Conservation (phyloP, 148 eudicot species). For the Linanthus parryae region DNA sequence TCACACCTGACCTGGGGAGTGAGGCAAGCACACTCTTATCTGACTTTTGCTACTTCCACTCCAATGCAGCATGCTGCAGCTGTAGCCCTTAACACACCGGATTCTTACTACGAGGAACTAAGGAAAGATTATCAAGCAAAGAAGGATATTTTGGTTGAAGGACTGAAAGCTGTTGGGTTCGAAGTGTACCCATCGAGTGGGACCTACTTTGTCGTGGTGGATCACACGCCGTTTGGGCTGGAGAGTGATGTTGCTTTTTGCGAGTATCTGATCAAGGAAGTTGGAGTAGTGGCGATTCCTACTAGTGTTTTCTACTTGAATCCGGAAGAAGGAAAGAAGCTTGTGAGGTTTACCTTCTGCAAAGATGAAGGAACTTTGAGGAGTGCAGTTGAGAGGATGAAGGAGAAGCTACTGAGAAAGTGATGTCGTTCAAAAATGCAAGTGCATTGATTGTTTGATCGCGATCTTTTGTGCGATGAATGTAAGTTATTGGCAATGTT, state of each 20-base stretch:
- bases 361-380: slow-evolving; percentile 86
- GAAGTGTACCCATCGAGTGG: slow-evolving; percentile 89
- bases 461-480: no score
- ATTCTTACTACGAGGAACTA: slow-evolving; percentile 67
- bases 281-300: slow-evolving; percentile 96
- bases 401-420: slow-evolving; percentile 49
- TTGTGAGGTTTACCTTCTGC: slow-evolving; percentile 94
- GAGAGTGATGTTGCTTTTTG: slow-evolving; percentile 82
- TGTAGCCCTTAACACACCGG: slow-evolving; percentile 72
- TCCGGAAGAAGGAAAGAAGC: slow-evolving; percentile 88
- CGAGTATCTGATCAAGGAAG: slow-evolving; percentile 87
- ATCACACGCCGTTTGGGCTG: slow-evolving; percentile 85
- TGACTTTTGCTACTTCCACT: slow-evolving; percentile 92
- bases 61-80: slow-evolving; percentile 96
- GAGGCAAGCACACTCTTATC: slow-evolving; percentile 84
- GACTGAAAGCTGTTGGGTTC: slow-evolving; percentile 74
- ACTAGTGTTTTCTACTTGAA: slow-evolving; percentile 88
- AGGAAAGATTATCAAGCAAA: slow-evolving; percentile 64
- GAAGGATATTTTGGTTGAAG: slow-evolving; percentile 77
- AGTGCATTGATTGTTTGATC: no score
- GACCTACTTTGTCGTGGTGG: slow-evolving; percentile 92
- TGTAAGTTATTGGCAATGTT: no score
- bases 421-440: no score
- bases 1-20: slow-evolving; percentile 90
- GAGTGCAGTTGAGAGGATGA: slow-evolving; percentile 74